These are phyloP conservation scores for Penicillium olsonii DNA, from an alignment of 2,329 filamentous ascomycete species.

Conservation along the genomic window DNA sequence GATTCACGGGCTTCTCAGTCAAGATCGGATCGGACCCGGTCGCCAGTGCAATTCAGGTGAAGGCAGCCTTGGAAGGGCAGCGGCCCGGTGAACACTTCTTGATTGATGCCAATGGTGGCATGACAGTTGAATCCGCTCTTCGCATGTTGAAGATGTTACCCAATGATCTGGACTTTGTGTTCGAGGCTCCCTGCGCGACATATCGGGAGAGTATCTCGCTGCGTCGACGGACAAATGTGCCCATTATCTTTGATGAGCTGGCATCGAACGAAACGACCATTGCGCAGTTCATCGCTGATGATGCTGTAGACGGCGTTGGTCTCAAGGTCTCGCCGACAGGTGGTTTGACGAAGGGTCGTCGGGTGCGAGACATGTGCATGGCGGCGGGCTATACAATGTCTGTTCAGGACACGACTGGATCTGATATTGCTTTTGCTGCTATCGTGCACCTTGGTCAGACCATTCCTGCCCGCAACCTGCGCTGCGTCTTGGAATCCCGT, in stretches of 20 bases:
- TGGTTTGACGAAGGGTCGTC: slow-evolving; percentile 19
- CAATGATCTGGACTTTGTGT: slow-evolving; percentile 22
- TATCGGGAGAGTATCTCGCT: slow-evolving; percentile 25
- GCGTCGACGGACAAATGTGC: slow-evolving; percentile 21
- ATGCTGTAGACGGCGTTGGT: slow-evolving; percentile 27
- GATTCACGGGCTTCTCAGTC: background rate
- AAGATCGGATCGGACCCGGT: background rate
- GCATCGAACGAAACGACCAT: slow-evolving; percentile 18
- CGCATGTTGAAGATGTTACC: slow-evolving; percentile 27
- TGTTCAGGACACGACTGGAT: slow-evolving; percentile 27
- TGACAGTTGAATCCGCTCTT: slow-evolving; percentile 23
- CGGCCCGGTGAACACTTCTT: slow-evolving; percentile 18
- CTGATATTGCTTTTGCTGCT: slow-evolving; percentile 30
- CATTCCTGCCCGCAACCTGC: slow-evolving; percentile 15
- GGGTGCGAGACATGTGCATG: slow-evolving; percentile 25
- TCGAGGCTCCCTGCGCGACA: slow-evolving; percentile 28
- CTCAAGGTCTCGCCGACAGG: slow-evolving; percentile 26
- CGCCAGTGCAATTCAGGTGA: background rate
- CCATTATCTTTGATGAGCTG: slow-evolving; percentile 27
- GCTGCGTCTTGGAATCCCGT: background rate
- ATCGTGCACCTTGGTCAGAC: slow-evolving; percentile 26
- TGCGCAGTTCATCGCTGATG: slow-evolving; percentile 24
- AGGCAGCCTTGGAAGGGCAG: background rate
- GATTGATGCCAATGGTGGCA: slow-evolving; percentile 24
- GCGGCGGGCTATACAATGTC: slow-evolving; percentile 24